These are phyloP conservation scores for Neurospora sp. DNA, from an alignment of 495 filamentous ascomycete species.

Conservation along the genomic window DNA sequence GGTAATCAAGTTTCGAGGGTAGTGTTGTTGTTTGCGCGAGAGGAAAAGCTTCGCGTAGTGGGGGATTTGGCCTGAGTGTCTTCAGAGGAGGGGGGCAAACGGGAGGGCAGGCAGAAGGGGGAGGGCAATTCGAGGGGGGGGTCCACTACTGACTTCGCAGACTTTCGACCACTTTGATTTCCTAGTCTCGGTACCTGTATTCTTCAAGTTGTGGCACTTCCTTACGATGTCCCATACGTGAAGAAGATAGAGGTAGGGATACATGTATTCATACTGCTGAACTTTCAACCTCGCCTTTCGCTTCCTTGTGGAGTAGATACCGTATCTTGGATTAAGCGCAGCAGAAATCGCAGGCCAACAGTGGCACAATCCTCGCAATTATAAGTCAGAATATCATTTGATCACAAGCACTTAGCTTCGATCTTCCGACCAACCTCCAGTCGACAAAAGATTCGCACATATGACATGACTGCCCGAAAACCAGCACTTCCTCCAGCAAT, in stretches of 20 bases:
- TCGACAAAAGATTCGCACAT: neutral
- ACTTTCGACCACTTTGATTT: neutral
- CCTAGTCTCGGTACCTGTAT: neutral
- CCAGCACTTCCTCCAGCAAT: neutral
- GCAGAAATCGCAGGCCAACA: neutral
- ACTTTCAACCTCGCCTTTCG: neutral
- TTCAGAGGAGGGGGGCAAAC: neutral
- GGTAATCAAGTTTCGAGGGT: neutral
- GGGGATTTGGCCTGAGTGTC: neutral
- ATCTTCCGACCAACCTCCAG: neutral
- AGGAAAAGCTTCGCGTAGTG: neutral
- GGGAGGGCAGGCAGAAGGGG: neutral
- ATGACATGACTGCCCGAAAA: neutral
- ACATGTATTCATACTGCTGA: neutral
- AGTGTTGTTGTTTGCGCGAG: neutral
- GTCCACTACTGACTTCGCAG: neutral
- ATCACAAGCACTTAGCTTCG: neutral
- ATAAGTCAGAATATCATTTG: neutral
- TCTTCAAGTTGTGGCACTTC: neutral
- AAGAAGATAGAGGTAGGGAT: neutral
- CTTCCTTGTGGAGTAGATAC: neutral
- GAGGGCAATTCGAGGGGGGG: neutral
- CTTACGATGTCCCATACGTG: neutral
- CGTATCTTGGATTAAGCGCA: neutral
- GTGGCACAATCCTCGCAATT: neutral